Base-by-base conservation (phyloP, 208 protist genomes). In the Jaenimonas drosophilae region DNA sequence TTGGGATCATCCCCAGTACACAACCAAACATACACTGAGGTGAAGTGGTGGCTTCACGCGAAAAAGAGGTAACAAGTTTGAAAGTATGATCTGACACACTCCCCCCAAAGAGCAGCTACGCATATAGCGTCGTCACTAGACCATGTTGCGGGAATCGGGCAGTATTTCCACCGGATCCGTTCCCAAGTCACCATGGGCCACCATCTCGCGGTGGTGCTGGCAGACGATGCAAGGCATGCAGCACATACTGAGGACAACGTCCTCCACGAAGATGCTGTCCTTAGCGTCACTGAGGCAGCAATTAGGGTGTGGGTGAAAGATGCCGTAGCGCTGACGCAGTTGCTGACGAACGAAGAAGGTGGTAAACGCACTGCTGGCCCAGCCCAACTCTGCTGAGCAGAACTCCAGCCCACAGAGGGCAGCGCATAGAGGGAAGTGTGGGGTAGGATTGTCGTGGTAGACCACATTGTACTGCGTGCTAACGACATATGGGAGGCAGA, bases 131-230 rank as follows among this genome's bases (percentile, higher is more conserved):
- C n/a, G n/a, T n/a, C n/a, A n/a, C n/a, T n/a, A n/a, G n/a, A n/a
- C n/a, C n/a, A n/a, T n/a, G n/a, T n/a, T n/a, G n/a, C n/a, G n/a
- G n/a, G n/a, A n/a, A n/a, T n/a, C n/a, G n/a, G n/a, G n/a, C n/a
- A n/a, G n/a, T n/a, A n/a, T n/a, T n/a, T n/a, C n/a, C n/a, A n/a
- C n/a, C n/a, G n/a, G n/a, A n/a, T n/a, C n/a, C n/a, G n/a, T n/a
- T n/a, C n/a, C n/a, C n/a, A 34, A 71, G 20, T 62, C 58, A 9
- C 54, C 69, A 11, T 51, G 62, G 20, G 41, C 30, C 5, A 49
- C 40, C 41, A 76, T 59, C 51, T 76, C 62, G 3, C 69, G 62
- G 42, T 70, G 58, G 27, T 76, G 62, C 59, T 76, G 69, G 26
- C 52, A 51, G 1, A 66, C 34, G 11, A 51, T 50, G 37, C 61